Conservation (phyloP, 179 eudicot genomes). For the Pouteria campechiana region DNA sequence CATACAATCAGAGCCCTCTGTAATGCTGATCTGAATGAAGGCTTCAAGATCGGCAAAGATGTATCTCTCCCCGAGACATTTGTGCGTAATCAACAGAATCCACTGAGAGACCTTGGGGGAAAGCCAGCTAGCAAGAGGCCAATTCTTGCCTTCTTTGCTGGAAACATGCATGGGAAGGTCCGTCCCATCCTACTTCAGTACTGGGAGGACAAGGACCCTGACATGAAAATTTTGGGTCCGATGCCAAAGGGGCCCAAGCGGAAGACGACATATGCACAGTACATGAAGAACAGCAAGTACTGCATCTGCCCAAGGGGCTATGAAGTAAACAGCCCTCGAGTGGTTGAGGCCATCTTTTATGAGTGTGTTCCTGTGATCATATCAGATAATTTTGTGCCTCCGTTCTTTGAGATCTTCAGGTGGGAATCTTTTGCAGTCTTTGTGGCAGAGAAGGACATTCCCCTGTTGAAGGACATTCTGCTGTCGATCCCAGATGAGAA, state of each 20-base stretch:
- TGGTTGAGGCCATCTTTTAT: slow-evolving; percentile 66
- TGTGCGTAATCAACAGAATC: slow-evolving; percentile 48
- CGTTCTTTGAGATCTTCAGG: slow-evolving; percentile 58
- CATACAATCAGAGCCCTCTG: slow-evolving; percentile 66
- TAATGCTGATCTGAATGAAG: slow-evolving; percentile 56
- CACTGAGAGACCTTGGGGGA: slow-evolving; percentile 59
- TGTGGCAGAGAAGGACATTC: slow-evolving; percentile 65
- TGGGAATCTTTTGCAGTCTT: slow-evolving; percentile 67
- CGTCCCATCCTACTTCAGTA: slow-evolving; percentile 56
- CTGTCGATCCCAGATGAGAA: slow-evolving; percentile 37
- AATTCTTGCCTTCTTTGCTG: slow-evolving; percentile 84
- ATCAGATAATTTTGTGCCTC: slow-evolving; percentile 84
- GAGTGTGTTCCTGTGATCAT: slow-evolving; percentile 83
- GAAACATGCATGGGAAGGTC: slow-evolving; percentile 76
- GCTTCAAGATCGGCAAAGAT: slow-evolving; percentile 65
- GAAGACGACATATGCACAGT: slow-evolving; percentile 46
- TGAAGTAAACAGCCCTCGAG: slow-evolving; percentile 84
- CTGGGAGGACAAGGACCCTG: slow-evolving; percentile 64
- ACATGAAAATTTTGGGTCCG: slow-evolving; percentile 67
- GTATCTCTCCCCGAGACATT: slow-evolving; percentile 75
- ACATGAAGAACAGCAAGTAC: slow-evolving; percentile 85
- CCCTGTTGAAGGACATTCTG: slow-evolving; percentile 48
- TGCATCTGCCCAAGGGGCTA: slow-evolving; percentile 85
- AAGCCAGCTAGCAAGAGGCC: slow-evolving; percentile 45
- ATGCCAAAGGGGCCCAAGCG: slow-evolving; percentile 43